Evolutionary conservation across 2,329 filamentous ascomycete genomes (phyloP), one percentile per base, ranked within the genome.

Genomic region (Grosmannia huntii): DNA sequence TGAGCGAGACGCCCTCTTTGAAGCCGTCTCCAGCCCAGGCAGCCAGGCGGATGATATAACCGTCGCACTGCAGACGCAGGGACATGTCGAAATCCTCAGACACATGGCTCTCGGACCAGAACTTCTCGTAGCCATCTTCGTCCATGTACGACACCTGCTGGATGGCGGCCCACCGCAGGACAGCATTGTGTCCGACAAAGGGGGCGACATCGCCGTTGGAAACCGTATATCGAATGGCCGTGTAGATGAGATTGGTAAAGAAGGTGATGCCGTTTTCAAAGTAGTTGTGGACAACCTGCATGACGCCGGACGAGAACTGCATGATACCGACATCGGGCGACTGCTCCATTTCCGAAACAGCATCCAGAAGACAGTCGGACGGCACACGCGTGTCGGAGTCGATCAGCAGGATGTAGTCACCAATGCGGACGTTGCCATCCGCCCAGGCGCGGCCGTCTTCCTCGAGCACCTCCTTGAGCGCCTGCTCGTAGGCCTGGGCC

Each of bases 31-130:
- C 84, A 7, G 84, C 83, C 78, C 87, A 90, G 23, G 84, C 82
- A 10, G 83, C 86, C 27, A 90, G 76, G 33, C 87, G 84, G 64
- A 89, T 85, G 62, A 85, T 83, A 69, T 89, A 90, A 31, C 86
- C 85, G 62, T 75, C 80, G 62, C 82, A 83, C 69, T 90, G 87
- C 23, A 90, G 78, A 64, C 86, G 85, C 25, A 90, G 81, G 28
- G 86, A 86, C 85, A 90, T 90, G 65, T 90, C 86, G 67, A 90
- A 90, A 69, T 90, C 87, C 67, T 90, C 87, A 3, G 86, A 89
- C 60, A 90, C 87, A 67, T 89, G 87, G 44, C 80, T 83, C 70
- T 90, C 87, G 9, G 86, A 89, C 87, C 87, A 90, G 73, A 86
- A 90, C 71, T 89, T 90, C 67, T 89, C 86, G 63, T 87, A 83